These are phyloP conservation scores for Eucalyptus cloeziana DNA, from an alignment of 345 rosid species.

Conservation along the genomic window DNA sequence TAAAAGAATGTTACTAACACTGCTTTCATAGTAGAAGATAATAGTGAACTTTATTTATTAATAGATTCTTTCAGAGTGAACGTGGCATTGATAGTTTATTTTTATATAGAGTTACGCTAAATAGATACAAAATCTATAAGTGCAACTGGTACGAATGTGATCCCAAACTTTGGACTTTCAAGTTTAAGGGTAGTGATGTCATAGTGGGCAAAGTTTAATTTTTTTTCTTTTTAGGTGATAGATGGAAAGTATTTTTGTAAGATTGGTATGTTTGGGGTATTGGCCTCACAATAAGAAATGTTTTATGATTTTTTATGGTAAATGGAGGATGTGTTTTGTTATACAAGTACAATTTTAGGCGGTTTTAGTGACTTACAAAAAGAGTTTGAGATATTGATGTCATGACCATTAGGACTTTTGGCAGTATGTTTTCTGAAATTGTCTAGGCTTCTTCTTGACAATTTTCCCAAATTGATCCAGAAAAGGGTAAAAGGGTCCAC, in stretches of 20 bases:
- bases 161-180: neutral
- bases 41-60: no score
- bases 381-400: neutral
- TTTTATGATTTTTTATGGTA: no score
- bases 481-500: neutral
- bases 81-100: no score
- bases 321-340: no score
- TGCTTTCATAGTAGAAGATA: no score
- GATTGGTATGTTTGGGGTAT: neutral
- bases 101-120: no score
- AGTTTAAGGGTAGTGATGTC: neutral
- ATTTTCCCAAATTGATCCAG: neutral
- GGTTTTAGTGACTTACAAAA: neutral
- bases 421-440: no score
- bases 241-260: neutral
- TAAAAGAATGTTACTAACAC: no score
- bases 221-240: neutral
- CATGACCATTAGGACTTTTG: neutral
- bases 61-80: no score
- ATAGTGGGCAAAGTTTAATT: neutral
- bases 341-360: neutral
- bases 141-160: accelerated
- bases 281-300: neutral
- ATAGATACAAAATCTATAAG: no score
- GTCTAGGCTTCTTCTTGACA: neutral